A percentile compares a stretch with the other conserved stretches of the same genome.
These are phyloP conservation scores for Kalaharituber pfeilii DNA, from an alignment of 2,329 filamentous ascomycete species.

Conservation along the genomic window DNA sequence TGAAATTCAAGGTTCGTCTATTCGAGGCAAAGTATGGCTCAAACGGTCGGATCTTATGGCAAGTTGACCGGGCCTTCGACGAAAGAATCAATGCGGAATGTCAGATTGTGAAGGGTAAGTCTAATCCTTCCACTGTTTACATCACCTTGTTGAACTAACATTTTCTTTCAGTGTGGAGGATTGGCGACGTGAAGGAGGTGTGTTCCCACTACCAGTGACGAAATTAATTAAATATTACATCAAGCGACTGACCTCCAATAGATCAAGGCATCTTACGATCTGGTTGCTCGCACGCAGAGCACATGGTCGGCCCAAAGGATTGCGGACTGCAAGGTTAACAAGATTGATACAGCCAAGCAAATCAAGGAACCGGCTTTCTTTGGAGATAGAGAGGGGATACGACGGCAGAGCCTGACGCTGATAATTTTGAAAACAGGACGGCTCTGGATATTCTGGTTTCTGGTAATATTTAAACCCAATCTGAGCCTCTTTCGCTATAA, in stretches of 20 bases:
- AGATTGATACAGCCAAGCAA: neutral
- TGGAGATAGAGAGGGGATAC: neutral
- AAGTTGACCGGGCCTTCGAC: slow-evolving; percentile 12
- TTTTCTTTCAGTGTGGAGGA: slow-evolving; percentile 8
- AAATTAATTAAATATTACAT: neutral
- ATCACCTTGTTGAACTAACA: neutral
- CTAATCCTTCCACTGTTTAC: neutral
- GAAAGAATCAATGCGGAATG: slow-evolving; percentile 7
- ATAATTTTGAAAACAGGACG: neutral
- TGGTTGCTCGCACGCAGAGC: slow-evolving; percentile 6
- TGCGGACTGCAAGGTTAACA: neutral
- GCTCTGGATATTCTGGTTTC: slow-evolving; percentile 7
- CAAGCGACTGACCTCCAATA: neutral
- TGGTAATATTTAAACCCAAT: neutral
- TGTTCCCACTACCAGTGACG: neutral
- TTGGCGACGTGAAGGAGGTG: slow-evolving; percentile 3
- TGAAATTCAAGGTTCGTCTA: neutral
- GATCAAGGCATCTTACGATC: neutral
- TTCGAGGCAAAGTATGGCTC: slow-evolving; percentile 9
- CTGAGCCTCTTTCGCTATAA: neutral
- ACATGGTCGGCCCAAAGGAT: neutral
- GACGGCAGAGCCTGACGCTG: neutral
- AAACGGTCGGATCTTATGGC: slow-evolving; percentile 17
- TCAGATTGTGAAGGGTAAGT: slow-evolving; percentile 13
- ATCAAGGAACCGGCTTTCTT: neutral